Percentiles rank a stretch among this genome's conserved stretches.
These are phyloP conservation scores for Eimeria sp. DNA, from an alignment of 169 alveolate genomes.

Conservation along the genomic window DNA sequence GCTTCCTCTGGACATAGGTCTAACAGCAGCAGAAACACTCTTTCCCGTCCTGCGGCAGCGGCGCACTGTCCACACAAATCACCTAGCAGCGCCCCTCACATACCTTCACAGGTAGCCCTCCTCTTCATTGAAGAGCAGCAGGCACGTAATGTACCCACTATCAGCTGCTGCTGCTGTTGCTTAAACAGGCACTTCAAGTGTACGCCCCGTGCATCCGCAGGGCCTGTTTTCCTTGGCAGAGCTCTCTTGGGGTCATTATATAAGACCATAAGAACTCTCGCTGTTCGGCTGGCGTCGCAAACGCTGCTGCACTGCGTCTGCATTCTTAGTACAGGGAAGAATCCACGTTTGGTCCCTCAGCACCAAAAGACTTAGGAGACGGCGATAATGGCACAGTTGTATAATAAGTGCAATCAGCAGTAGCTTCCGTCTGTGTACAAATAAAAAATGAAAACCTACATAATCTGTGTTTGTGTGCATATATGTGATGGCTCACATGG, in stretches of 20 bases:
- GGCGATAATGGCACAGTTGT: background rate
- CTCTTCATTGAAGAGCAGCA: background rate
- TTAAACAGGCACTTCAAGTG: background rate
- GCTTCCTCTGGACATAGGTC: slow-evolving; percentile 42
- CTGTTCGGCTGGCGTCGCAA: background rate
- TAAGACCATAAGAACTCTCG: background rate
- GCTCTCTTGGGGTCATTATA: background rate
- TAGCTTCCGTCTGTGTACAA: background rate
- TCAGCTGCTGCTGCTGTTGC: slow-evolving; percentile 9
- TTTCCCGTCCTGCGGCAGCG: slow-evolving; percentile 67
- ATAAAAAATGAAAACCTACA: too few species aligned
- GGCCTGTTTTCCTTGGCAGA: background rate
- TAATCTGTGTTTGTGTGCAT: too few species aligned
- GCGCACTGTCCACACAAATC: slow-evolving; percentile 54
- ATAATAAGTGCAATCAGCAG: background rate
- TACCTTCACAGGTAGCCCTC: background rate
- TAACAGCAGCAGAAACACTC: slow-evolving; percentile 45
- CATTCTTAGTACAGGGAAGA: background rate
- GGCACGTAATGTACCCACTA: background rate
- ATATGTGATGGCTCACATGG: slow-evolving; percentile 30
- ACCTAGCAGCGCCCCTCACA: slow-evolving; percentile 7
- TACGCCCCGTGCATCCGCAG: background rate
- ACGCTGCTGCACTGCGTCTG: background rate
- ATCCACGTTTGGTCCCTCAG: too few species aligned
- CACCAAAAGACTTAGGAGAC: background rate